Conservation (phyloP, 345 rosid genomes). For the Eucalyptus viminalis region DNA sequence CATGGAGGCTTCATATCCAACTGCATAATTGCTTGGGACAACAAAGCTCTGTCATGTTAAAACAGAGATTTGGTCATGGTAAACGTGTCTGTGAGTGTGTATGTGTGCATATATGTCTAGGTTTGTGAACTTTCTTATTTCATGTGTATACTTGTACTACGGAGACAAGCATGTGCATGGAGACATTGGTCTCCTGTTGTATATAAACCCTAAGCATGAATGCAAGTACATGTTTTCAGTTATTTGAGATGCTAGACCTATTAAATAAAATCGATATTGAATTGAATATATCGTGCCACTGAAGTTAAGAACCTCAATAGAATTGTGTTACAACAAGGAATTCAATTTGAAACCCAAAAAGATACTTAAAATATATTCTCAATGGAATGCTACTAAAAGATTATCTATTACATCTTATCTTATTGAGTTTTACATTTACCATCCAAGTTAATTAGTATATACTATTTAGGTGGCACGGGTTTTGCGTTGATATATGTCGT, state of each 20-base stretch:
- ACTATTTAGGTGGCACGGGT: neutral
- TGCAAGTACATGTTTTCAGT: neutral
- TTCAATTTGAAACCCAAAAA: neutral
- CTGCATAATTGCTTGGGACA: neutral
- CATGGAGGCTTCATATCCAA: slow-evolving; percentile 2
- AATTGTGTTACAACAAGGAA: neutral
- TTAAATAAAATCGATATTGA: neutral
- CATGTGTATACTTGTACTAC: neutral
- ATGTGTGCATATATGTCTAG: neutral
- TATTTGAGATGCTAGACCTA: neutral
- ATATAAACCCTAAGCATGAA: neutral
- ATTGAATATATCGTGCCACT: neutral
- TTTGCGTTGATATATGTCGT: neutral
- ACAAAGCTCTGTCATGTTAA: neutral
- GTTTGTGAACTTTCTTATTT: neutral
- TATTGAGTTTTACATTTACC: neutral
- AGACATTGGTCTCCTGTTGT: neutral
- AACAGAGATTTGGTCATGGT: neutral
- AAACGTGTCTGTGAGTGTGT: neutral
- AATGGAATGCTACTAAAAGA: neutral
- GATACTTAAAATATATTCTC: neutral
- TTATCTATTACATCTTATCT: neutral
- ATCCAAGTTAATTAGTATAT: neutral
- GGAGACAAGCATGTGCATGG: neutral
- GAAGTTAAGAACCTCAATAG: neutral